phyloP scores from a whole-genome alignment of 257 asterid species.

The Rauvolfia tetraphylla region DNA sequence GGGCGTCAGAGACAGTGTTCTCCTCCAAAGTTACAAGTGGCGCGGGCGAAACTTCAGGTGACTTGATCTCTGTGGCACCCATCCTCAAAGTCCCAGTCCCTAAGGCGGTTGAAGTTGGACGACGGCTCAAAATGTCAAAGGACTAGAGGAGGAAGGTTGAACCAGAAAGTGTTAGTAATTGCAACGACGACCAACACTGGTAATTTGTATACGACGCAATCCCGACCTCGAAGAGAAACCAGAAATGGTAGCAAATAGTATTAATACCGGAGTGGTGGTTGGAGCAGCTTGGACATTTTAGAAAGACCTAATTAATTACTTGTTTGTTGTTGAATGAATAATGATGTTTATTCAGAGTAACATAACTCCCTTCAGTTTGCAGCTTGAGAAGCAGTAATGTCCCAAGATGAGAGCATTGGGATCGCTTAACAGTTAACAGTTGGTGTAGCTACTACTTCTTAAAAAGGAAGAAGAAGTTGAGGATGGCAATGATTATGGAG shows the following conservation, averaged over 20 bases:
- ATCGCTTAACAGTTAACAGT: neutral
- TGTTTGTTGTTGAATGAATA: no score
- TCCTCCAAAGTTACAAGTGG: slow-evolving; percentile 13
- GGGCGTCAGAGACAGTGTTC: slow-evolving; percentile 11
- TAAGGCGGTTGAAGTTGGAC: neutral
- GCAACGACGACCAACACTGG: no score
- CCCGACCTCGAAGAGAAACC: neutral
- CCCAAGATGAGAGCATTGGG: no score
- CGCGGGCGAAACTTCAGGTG: slow-evolving; percentile 37
- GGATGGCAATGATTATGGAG: neutral
- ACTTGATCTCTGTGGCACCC: slow-evolving; percentile 61
- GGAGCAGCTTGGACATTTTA: neutral
- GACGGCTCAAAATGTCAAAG: neutral
- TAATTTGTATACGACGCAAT: neutral
- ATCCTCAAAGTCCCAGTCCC: slow-evolving; percentile 19
- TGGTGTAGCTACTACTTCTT: no score
- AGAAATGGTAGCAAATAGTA: no score
- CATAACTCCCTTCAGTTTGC: neutral
- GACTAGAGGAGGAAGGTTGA: neutral
- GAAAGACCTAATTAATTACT: no score
- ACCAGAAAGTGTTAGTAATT: neutral
- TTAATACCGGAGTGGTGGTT: neutral
- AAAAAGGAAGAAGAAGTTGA: neutral
- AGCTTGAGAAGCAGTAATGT: neutral
- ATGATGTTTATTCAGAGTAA: no score